Percentiles rank a stretch among this genome's conserved stretches.
These are phyloP conservation scores for Saccharomyces kudriavzevii DNA, from an alignment of 805 yeast genomes.

Conservation along the genomic window DNA sequence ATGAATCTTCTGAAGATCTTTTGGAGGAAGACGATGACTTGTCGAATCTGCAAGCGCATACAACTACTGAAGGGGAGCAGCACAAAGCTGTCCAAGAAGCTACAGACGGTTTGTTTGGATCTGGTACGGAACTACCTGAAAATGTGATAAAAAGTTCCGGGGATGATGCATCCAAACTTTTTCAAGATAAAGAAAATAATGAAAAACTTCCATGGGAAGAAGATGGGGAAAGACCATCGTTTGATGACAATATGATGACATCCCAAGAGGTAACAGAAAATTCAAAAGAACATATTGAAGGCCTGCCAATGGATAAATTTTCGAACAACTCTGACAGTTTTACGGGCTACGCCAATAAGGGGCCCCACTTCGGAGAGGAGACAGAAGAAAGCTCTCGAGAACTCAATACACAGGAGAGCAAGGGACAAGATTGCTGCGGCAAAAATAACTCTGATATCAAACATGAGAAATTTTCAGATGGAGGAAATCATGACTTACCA, in stretches of 20 bases:
- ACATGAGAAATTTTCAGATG: neutral
- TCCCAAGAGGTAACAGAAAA: neutral
- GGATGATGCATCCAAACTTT: neutral
- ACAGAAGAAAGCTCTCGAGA: neutral
- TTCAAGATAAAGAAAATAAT: neutral
- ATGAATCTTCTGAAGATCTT: neutral
- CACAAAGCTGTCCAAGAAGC: neutral
- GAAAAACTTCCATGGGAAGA: conserved; percentile 15
- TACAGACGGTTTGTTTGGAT: neutral
- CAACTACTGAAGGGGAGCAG: neutral
- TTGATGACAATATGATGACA: neutral
- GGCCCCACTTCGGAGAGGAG: neutral
- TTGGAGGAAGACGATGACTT: neutral
- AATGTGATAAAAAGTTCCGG: neutral
- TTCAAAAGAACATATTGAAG: neutral
- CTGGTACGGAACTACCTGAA: neutral
- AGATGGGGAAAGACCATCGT: neutral
- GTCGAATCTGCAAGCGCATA: neutral
- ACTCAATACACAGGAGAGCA: neutral
- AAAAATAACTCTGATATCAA: neutral
- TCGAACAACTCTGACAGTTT: neutral
- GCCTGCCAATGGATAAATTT: neutral
- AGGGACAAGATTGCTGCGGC: neutral
- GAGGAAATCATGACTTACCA: neutral
- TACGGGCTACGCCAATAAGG: neutral